Evolutionary conservation across 352 stramenopile species (phyloP).

Genomic region (Phytopythium sindhum): DNA sequence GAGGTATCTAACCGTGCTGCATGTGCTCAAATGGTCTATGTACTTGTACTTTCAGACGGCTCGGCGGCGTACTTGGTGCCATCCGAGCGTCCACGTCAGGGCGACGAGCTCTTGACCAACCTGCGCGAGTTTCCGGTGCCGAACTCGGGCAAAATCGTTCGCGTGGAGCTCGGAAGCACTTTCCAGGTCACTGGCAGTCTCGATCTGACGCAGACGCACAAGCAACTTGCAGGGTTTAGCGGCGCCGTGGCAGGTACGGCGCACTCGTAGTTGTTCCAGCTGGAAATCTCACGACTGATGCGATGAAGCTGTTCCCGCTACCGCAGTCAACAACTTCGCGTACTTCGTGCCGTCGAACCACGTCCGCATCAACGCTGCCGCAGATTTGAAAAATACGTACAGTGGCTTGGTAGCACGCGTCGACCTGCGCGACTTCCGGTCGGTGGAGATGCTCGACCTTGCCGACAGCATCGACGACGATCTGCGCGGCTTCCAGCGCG

Average conservation of each 20-base stretch:
- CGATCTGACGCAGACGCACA: conserved; percentile 46
- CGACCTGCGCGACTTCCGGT: conserved; percentile 60
- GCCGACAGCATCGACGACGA: conserved; percentile 32
- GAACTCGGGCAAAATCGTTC: conserved; percentile 59
- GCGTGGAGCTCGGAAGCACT: conserved; percentile 39
- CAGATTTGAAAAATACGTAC: conserved; percentile 47
- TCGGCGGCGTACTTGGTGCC: conserved; percentile 62
- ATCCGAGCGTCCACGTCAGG: conserved; percentile 32
- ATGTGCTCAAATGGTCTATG: neutral
- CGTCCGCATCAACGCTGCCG: conserved; percentile 42
- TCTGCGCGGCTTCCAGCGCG: conserved; percentile 60
- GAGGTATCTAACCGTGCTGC: neutral
- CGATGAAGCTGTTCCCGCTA: neutral
- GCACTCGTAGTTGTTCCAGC: neutral
- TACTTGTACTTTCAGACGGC: conserved; percentile 31
- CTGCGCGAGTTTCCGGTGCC: conserved; percentile 67
- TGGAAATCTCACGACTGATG: neutral
- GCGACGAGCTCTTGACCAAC: conserved; percentile 55
- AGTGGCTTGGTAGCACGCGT: conserved; percentile 57
- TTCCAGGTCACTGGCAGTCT: conserved; percentile 43
- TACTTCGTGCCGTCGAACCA: conserved; percentile 66
- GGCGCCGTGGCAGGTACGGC: conserved; percentile 44
- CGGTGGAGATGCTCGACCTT: conserved; percentile 50
- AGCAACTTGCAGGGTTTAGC: conserved; percentile 63
- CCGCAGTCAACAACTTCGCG: conserved; percentile 54